Evolutionary conservation across 1,139 yeast species (phyloP).

Genomic region (Chernovozyma sophiae-reginae): DNA sequence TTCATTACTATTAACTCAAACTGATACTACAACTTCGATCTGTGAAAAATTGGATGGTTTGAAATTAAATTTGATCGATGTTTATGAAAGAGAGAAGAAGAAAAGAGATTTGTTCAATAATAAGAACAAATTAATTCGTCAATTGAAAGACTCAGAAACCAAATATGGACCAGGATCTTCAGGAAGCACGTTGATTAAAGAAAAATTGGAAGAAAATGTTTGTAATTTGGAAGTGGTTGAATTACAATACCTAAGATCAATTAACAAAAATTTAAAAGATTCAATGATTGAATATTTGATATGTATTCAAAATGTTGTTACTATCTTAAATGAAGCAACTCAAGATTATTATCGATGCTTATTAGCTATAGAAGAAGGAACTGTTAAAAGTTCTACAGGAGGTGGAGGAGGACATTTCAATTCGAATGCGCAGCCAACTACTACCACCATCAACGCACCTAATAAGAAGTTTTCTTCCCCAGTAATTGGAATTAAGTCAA

Average conservation of each 20-base stretch:
- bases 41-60: constrained; percentile 39
- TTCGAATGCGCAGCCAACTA: too few relatives aligned
- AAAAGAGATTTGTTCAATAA: constrained; percentile 30
- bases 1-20: constrained; percentile 32
- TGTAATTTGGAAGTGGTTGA: constrained; percentile 48
- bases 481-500: background rate
- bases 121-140: constrained; percentile 31
- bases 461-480: background rate
- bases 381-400: background rate
- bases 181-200: constrained; percentile 37
- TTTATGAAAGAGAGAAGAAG: constrained; percentile 50
- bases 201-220: constrained; percentile 47
- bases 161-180: constrained; percentile 44
- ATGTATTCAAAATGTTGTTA: constrained; percentile 31
- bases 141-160: constrained; percentile 36
- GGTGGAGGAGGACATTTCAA: too few relatives aligned
- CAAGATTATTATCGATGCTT: constrained; percentile 21
- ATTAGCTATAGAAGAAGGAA: constrained; percentile 10
- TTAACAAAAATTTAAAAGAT: constrained; percentile 41
- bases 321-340: constrained; percentile 26
- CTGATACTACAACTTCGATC: constrained; percentile 24
- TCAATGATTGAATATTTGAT: constrained; percentile 40
- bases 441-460: background rate
- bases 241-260: constrained; percentile 45
- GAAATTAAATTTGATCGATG: constrained; percentile 38